Conservation (phyloP, 768 basidiomycete genomes). For the Naematelia aurantialba region DNA sequence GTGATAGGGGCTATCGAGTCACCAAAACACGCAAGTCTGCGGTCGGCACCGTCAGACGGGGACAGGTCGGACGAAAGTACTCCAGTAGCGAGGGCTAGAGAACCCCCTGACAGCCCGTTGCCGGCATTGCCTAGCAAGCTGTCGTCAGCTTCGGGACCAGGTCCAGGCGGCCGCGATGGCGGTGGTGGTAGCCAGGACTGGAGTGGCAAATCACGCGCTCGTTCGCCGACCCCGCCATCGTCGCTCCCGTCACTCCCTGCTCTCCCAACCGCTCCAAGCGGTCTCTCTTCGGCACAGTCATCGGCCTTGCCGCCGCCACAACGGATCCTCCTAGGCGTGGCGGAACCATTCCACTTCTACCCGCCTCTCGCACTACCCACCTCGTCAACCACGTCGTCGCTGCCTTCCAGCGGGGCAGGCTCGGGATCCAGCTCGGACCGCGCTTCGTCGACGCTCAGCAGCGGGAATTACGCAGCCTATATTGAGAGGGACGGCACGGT, state of each 20-base stretch:
- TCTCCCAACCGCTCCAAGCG: conserved; percentile 10
- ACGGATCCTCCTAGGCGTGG: conserved; percentile 34
- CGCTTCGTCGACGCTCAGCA: background rate
- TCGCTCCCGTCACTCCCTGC: conserved; percentile 8
- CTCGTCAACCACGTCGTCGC: background rate
- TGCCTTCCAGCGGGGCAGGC: background rate
- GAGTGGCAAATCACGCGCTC: background rate
- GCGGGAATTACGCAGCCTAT: background rate
- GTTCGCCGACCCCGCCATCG: conserved; percentile 2
- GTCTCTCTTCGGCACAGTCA: background rate
- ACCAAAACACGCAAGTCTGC: background rate
- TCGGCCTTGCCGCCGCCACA: background rate
- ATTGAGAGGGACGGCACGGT: background rate
- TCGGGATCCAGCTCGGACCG: background rate
- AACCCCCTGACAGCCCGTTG: background rate
- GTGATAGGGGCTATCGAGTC: conserved; percentile 2
- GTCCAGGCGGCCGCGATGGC: too few species aligned
- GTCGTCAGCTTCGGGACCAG: background rate
- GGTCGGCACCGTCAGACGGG: too few species aligned
- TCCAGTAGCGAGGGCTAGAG: background rate
- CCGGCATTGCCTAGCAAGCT: background rate
- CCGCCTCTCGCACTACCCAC: conserved; percentile 13
- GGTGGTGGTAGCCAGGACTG: too few species aligned
- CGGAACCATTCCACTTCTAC: conserved; percentile 39
- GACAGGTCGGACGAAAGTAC: background rate